Base-by-base conservation (phyloP, 192 early-diverging fungal species). In the Mortierella claussenii region DNA sequence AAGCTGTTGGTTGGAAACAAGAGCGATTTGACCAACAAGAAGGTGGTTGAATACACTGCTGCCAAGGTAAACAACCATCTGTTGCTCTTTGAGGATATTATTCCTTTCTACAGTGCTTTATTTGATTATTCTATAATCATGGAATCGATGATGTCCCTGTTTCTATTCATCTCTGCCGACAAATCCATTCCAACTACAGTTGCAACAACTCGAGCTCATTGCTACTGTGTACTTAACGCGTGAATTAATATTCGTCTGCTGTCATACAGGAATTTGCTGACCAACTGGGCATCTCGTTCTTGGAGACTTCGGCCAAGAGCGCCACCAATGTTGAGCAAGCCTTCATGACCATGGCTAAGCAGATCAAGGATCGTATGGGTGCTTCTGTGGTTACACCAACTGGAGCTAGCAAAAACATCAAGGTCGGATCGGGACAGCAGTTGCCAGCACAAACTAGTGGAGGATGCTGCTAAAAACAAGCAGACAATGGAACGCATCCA, bases 341-440 rank as follows among this genome's bases (percentile, higher is more conserved):
- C 32, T 99, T 99, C 86, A 87, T 99, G 90, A 97, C 95, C 26
- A 98, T 99, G 97, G 97, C 97, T 26, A 96, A 95, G 80, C 97
- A 99, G 86, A 99, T 99, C 79, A 99, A 99, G 88, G 97, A 99
- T 79, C 90, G 89, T 28, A 90, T 90, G 89, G 89, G 89, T 26
- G 65, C 81, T 18, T 56, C 82, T 30, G 85, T 65, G 33, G 69
- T 84, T 34, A 46, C 66, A 47, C 56, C 80, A 3, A 69, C 85
- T 15, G 64, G 79, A 30, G 68, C 67, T 55, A 88, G 79, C 68
- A 78, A 79, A 60, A 81, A 48, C 65, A 73, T 88, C 63, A 81
- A 85, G 64, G 80, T 88, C 51, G 82, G 84, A 40, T 70, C 62
- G n/a, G 83, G 86, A 31, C 62, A 82, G 40, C 64, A 80, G 34